These are phyloP conservation scores for Sporisorium graminicola DNA, from an alignment of 1,284 basidiomycete genomes.

Conservation along the genomic window DNA sequence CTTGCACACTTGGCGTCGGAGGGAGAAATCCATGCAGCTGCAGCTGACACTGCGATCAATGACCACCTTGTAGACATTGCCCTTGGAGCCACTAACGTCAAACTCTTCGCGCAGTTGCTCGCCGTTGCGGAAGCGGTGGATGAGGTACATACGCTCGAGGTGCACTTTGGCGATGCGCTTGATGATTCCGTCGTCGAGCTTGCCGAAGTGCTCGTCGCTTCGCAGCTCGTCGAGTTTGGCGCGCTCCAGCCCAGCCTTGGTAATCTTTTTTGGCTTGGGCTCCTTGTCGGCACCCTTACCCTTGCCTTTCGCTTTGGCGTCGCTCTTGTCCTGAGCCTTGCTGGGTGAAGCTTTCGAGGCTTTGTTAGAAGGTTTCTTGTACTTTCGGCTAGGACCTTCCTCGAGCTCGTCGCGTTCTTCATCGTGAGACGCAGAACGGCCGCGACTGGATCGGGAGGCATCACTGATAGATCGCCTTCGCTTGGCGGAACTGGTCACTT, in stretches of 20 bases:
- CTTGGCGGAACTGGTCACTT: constrained; percentile 1
- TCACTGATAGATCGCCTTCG: constrained; percentile 14
- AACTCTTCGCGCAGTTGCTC: constrained; percentile 22
- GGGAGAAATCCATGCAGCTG: constrained; percentile 37
- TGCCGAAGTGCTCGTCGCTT: constrained; percentile 29
- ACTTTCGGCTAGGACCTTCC: constrained; percentile 24
- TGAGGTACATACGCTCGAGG: constrained; percentile 35
- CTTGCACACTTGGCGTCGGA: constrained; percentile 37
- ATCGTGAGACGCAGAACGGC: background rate
- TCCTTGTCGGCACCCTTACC: constrained; percentile 9
- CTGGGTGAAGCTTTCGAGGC: background rate
- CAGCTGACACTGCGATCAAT: constrained; percentile 21
- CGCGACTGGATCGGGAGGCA: constrained; percentile 5
- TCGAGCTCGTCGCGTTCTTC: constrained; percentile 36
- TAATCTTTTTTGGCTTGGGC: constrained; percentile 29
- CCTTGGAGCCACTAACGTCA: constrained; percentile 37
- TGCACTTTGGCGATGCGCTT: constrained; percentile 36
- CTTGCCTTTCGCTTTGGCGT: background rate
- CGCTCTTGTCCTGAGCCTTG: background rate
- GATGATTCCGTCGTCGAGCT: constrained; percentile 26
- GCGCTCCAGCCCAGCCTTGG: constrained; percentile 21
- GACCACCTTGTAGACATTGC: constrained; percentile 45
- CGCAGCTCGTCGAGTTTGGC: constrained; percentile 33
- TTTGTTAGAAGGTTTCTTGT: constrained; percentile 19
- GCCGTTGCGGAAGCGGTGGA: constrained; percentile 32